Evolutionary conservation across 2,329 filamentous ascomycete genomes (phyloP).

Genomic region (Aspergillus melleus): DNA sequence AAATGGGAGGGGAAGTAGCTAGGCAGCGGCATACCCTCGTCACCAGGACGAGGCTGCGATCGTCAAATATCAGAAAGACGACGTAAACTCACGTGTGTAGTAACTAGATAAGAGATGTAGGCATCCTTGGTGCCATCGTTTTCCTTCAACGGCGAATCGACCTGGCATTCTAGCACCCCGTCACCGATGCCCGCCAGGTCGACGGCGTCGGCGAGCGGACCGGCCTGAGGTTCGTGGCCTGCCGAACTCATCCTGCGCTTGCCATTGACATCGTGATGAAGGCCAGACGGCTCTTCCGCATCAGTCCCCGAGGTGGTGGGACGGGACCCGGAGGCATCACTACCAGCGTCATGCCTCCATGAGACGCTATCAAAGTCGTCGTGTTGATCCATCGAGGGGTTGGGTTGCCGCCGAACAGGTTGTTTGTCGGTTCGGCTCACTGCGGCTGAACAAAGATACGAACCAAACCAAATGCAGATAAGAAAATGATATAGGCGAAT

Average conservation of each 20-base stretch:
- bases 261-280: constrained; percentile 46
- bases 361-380: constrained; percentile 81
- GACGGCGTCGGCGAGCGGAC: constrained; percentile 52
- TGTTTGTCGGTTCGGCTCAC: not conserved
- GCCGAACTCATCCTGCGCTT: constrained; percentile 50
- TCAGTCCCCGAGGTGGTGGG: constrained; percentile 45
- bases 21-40: constrained; percentile 20
- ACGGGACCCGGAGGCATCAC: constrained; percentile 38
- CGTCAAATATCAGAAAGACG: constrained; percentile 3
- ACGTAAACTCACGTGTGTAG: constrained; percentile 68
- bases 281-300: constrained; percentile 34
- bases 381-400: constrained; percentile 46
- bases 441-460: not conserved
- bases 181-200: constrained; percentile 66
- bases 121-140: constrained; percentile 95
- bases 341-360: constrained; percentile 67
- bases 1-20: constrained; percentile 3
- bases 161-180: constrained; percentile 79
- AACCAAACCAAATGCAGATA: not conserved
- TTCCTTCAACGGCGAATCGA: constrained; percentile 85
- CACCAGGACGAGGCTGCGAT: not conserved
- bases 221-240: constrained; percentile 47
- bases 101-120: constrained; percentile 93
- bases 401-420: not conserved
- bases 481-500: not conserved